Evolutionary conservation across 192 early-diverging fungal species (phyloP).

Genomic region (Backusella circina): DNA sequence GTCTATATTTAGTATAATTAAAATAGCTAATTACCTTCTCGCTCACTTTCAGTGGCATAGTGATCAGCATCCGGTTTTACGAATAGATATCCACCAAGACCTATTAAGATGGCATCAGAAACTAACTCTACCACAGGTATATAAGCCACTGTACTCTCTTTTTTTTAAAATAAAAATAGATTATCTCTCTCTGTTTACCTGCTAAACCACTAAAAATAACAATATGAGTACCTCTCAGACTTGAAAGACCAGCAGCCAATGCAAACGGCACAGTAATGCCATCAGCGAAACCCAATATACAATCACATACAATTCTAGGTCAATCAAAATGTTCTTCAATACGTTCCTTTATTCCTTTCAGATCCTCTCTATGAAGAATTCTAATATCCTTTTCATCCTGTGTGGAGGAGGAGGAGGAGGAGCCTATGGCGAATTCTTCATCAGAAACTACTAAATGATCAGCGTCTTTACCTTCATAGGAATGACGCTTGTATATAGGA

Average conservation of each 20-base stretch:
- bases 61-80: conserved; percentile 53
- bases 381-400: background rate
- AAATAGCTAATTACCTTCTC: conserved; percentile 30
- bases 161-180: background rate
- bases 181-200: conserved; percentile 17
- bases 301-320: conserved; percentile 38
- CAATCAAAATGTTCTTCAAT: conserved; percentile 38
- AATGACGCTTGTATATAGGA: background rate
- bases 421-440: background rate
- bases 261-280: conserved; percentile 59
- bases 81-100: conserved; percentile 53
- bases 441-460: background rate
- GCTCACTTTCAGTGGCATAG: conserved; percentile 44
- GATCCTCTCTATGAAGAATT: conserved; percentile 14
- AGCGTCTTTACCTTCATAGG: background rate
- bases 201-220: conserved; percentile 58
- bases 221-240: conserved; percentile 44
- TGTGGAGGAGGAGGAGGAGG: background rate
- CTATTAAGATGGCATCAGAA: conserved; percentile 56
- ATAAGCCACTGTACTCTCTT: background rate
- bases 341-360: conserved; percentile 11
- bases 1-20: background rate
- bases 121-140: conserved; percentile 43
- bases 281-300: conserved; percentile 41
- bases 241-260: conserved; percentile 57